A percentile compares a stretch with the other conserved stretches of the same genome.
Conservation (phyloP, 371 early-diverging fungal species). For the Lichtheimia hyalospora region DNA sequence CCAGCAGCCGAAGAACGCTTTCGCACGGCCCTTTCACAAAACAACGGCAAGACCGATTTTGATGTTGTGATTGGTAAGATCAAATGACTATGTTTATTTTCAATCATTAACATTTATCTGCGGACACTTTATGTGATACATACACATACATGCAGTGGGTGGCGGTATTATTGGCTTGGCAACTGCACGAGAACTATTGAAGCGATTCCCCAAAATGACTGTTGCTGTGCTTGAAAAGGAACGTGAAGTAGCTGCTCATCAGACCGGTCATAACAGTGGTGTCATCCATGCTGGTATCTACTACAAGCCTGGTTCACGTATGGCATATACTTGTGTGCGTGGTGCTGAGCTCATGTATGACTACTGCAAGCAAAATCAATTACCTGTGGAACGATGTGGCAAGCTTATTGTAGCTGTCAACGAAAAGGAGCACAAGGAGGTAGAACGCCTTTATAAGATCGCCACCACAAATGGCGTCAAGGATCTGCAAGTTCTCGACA, state of each 20-base stretch:
- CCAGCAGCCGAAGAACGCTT: conserved; percentile 46
- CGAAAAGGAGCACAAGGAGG: conserved; percentile 44
- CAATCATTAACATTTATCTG: neutral
- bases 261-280: conserved; percentile 52
- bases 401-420: conserved; percentile 50
- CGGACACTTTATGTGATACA: neutral
- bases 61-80: conserved; percentile 47
- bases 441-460: conserved; percentile 39
- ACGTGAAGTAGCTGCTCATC: conserved; percentile 51
- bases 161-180: conserved; percentile 43
- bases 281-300: conserved; percentile 55
- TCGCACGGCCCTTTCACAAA: conserved; percentile 37
- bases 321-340: conserved; percentile 51
- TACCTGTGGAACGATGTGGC: conserved; percentile 52
- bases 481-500: conserved; percentile 43
- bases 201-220: conserved; percentile 47
- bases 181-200: conserved; percentile 49
- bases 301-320: conserved; percentile 49
- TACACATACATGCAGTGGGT: conserved; percentile 13
- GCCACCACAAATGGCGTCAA: conserved; percentile 48
- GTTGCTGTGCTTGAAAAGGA: conserved; percentile 52
- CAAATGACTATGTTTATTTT: neutral
- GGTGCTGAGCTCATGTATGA: conserved; percentile 53
- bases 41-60: conserved; percentile 48
- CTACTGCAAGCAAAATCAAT: conserved; percentile 48